Percentiles rank a stretch among this genome's conserved stretches.
These are phyloP conservation scores for Manihot esculenta DNA, from an alignment of 441 rosid species.

Conservation along the genomic window DNA sequence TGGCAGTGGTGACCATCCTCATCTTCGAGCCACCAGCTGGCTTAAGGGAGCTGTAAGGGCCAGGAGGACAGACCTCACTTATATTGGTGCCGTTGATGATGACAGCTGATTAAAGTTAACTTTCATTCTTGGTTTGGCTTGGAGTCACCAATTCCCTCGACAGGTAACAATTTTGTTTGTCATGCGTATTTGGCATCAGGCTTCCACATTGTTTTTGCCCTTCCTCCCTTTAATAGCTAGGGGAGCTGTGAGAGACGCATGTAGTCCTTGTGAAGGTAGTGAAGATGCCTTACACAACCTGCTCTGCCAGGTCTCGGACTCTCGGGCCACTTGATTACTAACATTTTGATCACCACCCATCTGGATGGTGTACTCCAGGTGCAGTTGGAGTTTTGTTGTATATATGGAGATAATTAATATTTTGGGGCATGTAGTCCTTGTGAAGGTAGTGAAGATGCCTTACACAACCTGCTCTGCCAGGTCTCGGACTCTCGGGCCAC, in stretches of 20 bases:
- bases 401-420: conserved; percentile 54
- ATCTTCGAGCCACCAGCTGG: conserved; percentile 89
- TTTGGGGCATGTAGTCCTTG: conserved; percentile 12
- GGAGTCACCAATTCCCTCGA: conserved; percentile 29
- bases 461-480: conserved; percentile 20
- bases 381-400: conserved; percentile 52
- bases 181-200: conserved; percentile 19
- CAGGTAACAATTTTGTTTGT: conserved; percentile 28
- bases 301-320: conserved; percentile 19
- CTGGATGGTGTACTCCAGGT: conserved; percentile 34
- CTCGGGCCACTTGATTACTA: conserved; percentile 37
- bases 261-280: conserved; percentile 15
- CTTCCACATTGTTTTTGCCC: conserved; percentile 21
- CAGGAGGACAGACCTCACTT: conserved; percentile 84
- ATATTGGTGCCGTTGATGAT: conserved; percentile 87
- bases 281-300: conserved; percentile 23
- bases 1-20: conserved; percentile 62
- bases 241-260: conserved; percentile 29
- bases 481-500: conserved; percentile 26
- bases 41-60: conserved; percentile 90
- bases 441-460: conserved; percentile 19
- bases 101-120: conserved; percentile 64
- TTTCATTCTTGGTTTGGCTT: conserved; percentile 31
- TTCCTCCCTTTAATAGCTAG: conserved; percentile 27
- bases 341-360: conserved; percentile 32